Percentiles rank a stretch among this genome's conserved stretches.
Evolutionary conservation across 495 filamentous ascomycete genomes (phyloP).

Genomic region (Geopyxis carbonaria): DNA sequence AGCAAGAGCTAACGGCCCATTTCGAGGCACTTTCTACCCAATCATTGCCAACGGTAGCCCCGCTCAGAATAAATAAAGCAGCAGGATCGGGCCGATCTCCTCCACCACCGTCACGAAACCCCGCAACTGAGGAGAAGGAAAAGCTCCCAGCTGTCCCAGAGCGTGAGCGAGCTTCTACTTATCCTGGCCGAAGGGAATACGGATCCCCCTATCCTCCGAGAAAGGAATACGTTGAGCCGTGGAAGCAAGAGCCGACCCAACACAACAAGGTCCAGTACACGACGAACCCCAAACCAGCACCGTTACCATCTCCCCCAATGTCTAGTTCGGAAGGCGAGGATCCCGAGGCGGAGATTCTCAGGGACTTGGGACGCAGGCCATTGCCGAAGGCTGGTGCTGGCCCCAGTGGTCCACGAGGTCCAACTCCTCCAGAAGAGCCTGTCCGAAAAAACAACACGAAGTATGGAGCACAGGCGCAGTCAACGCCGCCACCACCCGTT

Average conservation of each 20-base stretch:
- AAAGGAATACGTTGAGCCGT: constrained; percentile 19
- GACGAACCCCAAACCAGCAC: constrained; percentile 13
- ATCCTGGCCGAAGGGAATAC: constrained; percentile 1
- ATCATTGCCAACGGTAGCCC: constrained; percentile 17
- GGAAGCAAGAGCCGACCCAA: constrained; percentile 24
- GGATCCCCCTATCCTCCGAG: constrained; percentile 1
- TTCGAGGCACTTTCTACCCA: constrained; percentile 15
- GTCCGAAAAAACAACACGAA: constrained; percentile 16
- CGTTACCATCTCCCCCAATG: constrained; percentile 15
- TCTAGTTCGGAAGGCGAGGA: constrained; percentile 23
- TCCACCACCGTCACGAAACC: not conserved
- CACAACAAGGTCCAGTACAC: constrained; percentile 21
- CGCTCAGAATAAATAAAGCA: constrained; percentile 20
- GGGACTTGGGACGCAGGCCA: constrained; percentile 18
- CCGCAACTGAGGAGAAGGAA: not conserved
- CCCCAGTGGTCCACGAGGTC: constrained; percentile 4
- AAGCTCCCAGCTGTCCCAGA: not conserved
- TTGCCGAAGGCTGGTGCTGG: constrained; percentile 16
- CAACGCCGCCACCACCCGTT: constrained; percentile 24
- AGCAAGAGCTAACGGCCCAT: constrained; percentile 20
- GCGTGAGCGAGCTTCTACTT: not conserved
- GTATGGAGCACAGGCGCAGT: constrained; percentile 20
- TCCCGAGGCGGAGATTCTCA: constrained; percentile 21
- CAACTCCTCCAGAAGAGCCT: constrained; percentile 8
- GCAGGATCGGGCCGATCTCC: not conserved